Evolutionary conservation across 2,329 filamentous ascomycete genomes (phyloP).

Genomic region (Aureobasidium sp.): DNA sequence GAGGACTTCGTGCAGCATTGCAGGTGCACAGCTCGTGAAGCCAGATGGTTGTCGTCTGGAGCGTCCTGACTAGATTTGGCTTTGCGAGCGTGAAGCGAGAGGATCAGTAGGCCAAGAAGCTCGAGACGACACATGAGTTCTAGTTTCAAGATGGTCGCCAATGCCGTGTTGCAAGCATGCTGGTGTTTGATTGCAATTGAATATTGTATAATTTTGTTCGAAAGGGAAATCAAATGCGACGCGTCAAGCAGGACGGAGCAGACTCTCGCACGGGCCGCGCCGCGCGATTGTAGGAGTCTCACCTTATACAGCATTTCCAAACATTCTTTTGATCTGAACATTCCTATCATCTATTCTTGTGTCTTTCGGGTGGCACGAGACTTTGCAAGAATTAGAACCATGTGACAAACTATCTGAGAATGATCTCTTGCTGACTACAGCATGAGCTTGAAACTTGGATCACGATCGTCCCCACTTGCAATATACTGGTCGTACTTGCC

Average conservation of each 20-base stretch:
- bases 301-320: background rate
- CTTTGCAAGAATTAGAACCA: too few species aligned
- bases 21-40: conserved; percentile 5
- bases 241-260: background rate
- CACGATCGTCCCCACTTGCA: too few species aligned
- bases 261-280: conserved; percentile 1
- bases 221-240: background rate
- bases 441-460: too few species aligned
- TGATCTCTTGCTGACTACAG: too few species aligned
- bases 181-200: background rate
- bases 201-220: conserved; percentile 8
- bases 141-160: background rate
- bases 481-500: too few species aligned
- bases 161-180: conserved; percentile 1
- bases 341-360: too few species aligned
- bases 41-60: background rate
- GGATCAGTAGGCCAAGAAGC: conserved; percentile 10
- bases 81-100: conserved; percentile 11
- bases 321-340: too few species aligned
- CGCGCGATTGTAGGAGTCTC: background rate
- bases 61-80: background rate
- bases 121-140: conserved; percentile 14
- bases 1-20: conserved; percentile 97
- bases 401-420: too few species aligned
- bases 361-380: too few species aligned